Conservation (phyloP, 306 rosid genomes). For the Acacia crassicarpa region DNA sequence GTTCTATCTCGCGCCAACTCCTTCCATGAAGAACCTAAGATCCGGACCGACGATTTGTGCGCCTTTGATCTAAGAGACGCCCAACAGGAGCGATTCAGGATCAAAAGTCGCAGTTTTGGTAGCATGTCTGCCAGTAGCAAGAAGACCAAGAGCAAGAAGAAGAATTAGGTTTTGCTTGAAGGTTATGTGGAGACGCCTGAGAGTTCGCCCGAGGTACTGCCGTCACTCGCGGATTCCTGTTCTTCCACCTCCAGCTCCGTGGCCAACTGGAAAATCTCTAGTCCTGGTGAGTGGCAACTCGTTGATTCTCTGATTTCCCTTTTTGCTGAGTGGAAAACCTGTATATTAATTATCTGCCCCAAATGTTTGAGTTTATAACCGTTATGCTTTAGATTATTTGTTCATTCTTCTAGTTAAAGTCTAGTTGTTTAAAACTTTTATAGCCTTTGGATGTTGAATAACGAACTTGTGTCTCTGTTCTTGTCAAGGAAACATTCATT, state of each 20-base stretch:
- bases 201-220: slow-evolving; percentile 17
- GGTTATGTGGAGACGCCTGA: slow-evolving; percentile 60
- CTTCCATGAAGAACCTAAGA: background rate
- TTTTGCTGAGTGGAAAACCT: no score
- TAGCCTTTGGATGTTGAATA: no score
- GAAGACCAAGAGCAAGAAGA: slow-evolving; percentile 53
- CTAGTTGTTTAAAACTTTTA: no score
- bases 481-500: no score
- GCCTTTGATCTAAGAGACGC: background rate
- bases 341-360: no score
- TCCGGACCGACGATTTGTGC: background rate
- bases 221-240: slow-evolving; percentile 15
- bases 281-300: slow-evolving; percentile 55
- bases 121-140: background rate
- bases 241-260: slow-evolving; percentile 44
- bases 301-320: no score
- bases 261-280: slow-evolving; percentile 87
- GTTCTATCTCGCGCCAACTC: slow-evolving; percentile 17
- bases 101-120: slow-evolving; percentile 17
- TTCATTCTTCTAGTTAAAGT: no score
- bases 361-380: no score
- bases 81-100: background rate
- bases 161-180: slow-evolving; percentile 64
- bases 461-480: no score
- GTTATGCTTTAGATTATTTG: no score